These are phyloP conservation scores for Misopates orontium DNA, from an alignment of 257 asterid genomes.

Conservation along the genomic window DNA sequence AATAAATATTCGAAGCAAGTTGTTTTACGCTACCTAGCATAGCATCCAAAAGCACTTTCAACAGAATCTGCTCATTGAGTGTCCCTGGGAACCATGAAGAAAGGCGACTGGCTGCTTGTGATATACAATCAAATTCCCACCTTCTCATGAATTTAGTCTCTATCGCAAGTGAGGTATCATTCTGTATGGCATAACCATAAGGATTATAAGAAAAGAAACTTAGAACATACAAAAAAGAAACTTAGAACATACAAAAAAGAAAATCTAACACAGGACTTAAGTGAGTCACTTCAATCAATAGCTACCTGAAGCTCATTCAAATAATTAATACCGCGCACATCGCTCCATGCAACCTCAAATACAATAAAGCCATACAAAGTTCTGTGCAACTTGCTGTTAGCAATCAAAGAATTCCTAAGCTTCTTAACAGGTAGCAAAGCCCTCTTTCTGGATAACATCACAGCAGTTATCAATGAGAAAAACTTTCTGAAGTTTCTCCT, in stretches of 20 bases:
- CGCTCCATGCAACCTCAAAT: conserved; percentile 72
- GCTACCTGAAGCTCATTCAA: conserved; percentile 80
- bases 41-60: conserved; percentile 60
- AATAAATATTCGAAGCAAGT: background rate
- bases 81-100: conserved; percentile 73
- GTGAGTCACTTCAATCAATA: background rate
- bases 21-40: conserved; percentile 41
- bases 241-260: too few species aligned
- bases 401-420: conserved; percentile 53
- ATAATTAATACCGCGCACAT: conserved; percentile 78
- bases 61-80: conserved; percentile 42
- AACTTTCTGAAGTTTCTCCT: conserved; percentile 48
- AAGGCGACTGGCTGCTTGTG: conserved; percentile 59
- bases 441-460: conserved; percentile 52
- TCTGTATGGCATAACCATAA: conserved; percentile 38
- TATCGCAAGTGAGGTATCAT: conserved; percentile 75
- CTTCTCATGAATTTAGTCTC: conserved; percentile 75
- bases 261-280: too few species aligned
- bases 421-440: conserved; percentile 77
- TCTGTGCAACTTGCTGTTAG: conserved; percentile 65
- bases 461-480: conserved; percentile 57
- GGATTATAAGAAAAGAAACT: conserved; percentile 4
- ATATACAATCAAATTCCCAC: conserved; percentile 80
- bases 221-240: background rate
- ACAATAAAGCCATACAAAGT: conserved; percentile 79